Evolutionary conservation across 1,139 yeast genomes (phyloP).

Genomic region (Pichia sp.): DNA sequence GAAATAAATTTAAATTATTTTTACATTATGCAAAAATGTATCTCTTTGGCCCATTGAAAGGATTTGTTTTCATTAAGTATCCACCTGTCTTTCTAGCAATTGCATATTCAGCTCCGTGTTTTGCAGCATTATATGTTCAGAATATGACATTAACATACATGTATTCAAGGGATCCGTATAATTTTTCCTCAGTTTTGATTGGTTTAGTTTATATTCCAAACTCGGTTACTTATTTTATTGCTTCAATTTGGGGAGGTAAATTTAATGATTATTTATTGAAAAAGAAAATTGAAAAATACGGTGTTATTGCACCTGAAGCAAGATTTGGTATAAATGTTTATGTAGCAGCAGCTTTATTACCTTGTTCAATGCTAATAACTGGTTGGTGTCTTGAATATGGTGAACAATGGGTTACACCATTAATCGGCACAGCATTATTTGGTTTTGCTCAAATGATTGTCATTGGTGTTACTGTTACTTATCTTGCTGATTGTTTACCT

Average conservation of each 20-base stretch:
- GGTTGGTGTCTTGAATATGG: conserved; percentile 76
- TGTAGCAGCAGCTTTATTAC: conserved; percentile 54
- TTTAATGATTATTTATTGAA: conserved; percentile 65
- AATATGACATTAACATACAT: conserved; percentile 66
- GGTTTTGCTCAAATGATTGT: conserved; percentile 83
- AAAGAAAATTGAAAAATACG: conserved; percentile 50
- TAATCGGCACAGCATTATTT: conserved; percentile 71
- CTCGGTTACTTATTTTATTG: conserved; percentile 67
- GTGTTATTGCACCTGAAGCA: conserved; percentile 67
- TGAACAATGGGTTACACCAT: conserved; percentile 68
- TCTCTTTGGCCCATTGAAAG: conserved; percentile 44
- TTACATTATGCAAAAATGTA: conserved; percentile 35
- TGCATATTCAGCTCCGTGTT: conserved; percentile 58
- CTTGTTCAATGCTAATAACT: conserved; percentile 61
- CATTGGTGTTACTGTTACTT: conserved; percentile 75
- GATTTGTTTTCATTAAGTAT: conserved; percentile 45
- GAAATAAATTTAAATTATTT: conserved; percentile 16
- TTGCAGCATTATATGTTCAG: conserved; percentile 63
- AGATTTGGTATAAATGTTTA: conserved; percentile 72
- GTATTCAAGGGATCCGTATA: conserved; percentile 62
- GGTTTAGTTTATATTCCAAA: conserved; percentile 82
- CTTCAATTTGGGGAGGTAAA: conserved; percentile 70
- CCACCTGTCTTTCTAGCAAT: conserved; percentile 72
- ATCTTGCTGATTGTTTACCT: conserved; percentile 77
- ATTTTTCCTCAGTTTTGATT: conserved; percentile 55